These are phyloP conservation scores for Neocatenulostroma microsporum DNA, from an alignment of 2,329 filamentous ascomycete genomes.

Conservation along the genomic window DNA sequence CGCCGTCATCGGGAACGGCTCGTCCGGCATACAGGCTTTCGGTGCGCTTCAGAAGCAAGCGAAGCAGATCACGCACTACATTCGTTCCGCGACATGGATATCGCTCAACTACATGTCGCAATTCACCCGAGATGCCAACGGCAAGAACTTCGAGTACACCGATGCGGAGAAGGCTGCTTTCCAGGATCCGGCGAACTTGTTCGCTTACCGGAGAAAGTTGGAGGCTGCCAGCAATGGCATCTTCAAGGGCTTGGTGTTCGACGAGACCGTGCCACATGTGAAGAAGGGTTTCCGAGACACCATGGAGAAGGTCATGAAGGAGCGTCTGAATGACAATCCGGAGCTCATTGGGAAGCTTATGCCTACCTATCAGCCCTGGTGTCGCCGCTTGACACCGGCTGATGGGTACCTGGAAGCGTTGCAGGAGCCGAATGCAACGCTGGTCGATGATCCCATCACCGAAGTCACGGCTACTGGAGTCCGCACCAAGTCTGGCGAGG, in stretches of 20 bases:
- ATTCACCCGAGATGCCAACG: too few relatives aligned
- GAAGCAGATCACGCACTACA: slow-evolving; percentile 27
- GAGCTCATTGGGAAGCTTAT: too few relatives aligned
- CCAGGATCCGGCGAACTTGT: slow-evolving; percentile 34
- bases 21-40: slow-evolving; percentile 33
- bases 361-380: slow-evolving; percentile 40
- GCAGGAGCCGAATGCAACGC: slow-evolving; percentile 36
- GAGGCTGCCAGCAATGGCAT: slow-evolving; percentile 32
- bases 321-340: too few relatives aligned
- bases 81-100: slow-evolving; percentile 34
- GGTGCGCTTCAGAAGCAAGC: slow-evolving; percentile 29
- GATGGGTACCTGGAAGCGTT: slow-evolving; percentile 48
- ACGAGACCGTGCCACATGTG: neutral
- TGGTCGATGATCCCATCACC: slow-evolving; percentile 22
- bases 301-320: slow-evolving; percentile 39
- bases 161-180: slow-evolving; percentile 24
- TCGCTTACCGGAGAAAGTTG: slow-evolving; percentile 38
- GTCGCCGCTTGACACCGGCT: slow-evolving; percentile 43
- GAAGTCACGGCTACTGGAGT: slow-evolving; percentile 21
- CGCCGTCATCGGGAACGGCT: slow-evolving; percentile 28
- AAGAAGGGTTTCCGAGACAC: slow-evolving; percentile 4
- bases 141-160: too few relatives aligned
- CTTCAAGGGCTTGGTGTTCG: slow-evolving; percentile 18
- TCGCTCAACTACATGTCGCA: slow-evolving; percentile 21
- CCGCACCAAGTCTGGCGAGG: slow-evolving; percentile 26